A percentile compares a stretch with the other conserved stretches of the same genome.
phyloP scores from a whole-genome alignment of 345 rosid genomes.

The Lepidium aucheri region DNA sequence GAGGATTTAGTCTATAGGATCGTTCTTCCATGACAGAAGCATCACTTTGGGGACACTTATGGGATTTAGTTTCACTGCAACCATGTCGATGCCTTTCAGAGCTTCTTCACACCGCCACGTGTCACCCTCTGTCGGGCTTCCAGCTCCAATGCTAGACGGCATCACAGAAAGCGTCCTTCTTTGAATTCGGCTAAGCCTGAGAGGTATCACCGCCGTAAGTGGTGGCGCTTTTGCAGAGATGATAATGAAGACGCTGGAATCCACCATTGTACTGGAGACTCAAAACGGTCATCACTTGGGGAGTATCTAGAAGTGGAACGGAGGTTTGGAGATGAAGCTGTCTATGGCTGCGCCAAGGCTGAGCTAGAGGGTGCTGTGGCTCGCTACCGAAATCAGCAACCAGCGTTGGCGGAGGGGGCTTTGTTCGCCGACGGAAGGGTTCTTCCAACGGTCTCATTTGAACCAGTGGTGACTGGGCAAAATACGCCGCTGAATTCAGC shows the following conservation, averaged over 20 bases:
- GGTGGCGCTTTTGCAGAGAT: slow-evolving; percentile 91
- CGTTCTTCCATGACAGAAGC: slow-evolving; percentile 96
- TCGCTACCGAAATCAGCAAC: slow-evolving; percentile 17
- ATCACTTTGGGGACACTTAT: slow-evolving; percentile 83
- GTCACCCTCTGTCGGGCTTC: slow-evolving; percentile 21
- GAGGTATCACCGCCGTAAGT: slow-evolving; percentile 44
- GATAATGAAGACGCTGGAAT: slow-evolving; percentile 20
- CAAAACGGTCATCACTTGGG: slow-evolving; percentile 68
- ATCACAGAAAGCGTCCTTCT: slow-evolving; percentile 26
- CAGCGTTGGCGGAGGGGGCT: slow-evolving; percentile 35
- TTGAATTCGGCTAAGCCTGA: slow-evolving; percentile 32
- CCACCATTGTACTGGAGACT: slow-evolving; percentile 15
- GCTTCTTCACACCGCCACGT: slow-evolving; percentile 47
- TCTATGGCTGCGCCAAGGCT: slow-evolving; percentile 43
- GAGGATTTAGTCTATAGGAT: slow-evolving; percentile 66
- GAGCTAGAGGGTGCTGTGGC: slow-evolving; percentile 49
- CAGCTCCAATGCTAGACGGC: slow-evolving; percentile 2
- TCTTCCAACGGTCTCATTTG: slow-evolving; percentile 52
- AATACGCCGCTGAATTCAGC: slow-evolving; percentile 34
- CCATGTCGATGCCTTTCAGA: slow-evolving; percentile 39
- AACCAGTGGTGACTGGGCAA: slow-evolving; percentile 17
- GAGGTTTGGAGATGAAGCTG: slow-evolving; percentile 62
- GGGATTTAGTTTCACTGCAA: slow-evolving; percentile 76
- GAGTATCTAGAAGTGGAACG: slow-evolving; percentile 90
- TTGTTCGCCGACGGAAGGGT: slow-evolving; percentile 83